Evolutionary conservation across 2,329 filamentous ascomycete species (phyloP).

Genomic region (Fusarium mexicanum): DNA sequence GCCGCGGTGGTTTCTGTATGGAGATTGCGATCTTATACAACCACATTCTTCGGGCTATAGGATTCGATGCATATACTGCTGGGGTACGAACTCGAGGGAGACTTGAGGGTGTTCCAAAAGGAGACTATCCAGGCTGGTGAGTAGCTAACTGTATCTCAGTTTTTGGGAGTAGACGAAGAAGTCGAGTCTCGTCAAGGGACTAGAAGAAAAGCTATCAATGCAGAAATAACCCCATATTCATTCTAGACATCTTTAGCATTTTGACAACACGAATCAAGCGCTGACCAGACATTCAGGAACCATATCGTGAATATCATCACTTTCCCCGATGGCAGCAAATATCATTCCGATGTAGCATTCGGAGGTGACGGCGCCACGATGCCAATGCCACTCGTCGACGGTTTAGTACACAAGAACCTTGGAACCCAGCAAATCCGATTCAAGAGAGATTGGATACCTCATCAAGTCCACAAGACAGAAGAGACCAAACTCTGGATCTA

Average conservation of each 20-base stretch:
- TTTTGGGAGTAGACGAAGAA: background rate
- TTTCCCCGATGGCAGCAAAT: conserved; percentile 58
- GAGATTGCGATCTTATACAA: conserved; percentile 66
- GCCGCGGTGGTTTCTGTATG: conserved; percentile 69
- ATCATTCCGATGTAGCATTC: conserved; percentile 71
- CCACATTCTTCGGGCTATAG: conserved; percentile 59
- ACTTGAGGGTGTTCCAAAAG: conserved; percentile 50
- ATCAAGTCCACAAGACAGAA: conserved; percentile 47
- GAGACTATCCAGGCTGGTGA: conserved; percentile 59
- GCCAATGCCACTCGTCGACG: conserved; percentile 63
- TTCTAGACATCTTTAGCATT: accelerated
- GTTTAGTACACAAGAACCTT: conserved; percentile 56
- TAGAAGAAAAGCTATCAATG: too few species aligned
- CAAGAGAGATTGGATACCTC: conserved; percentile 57
- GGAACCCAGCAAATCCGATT: conserved; percentile 66
- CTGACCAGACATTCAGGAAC: conserved; percentile 40
- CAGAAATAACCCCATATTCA: background rate
- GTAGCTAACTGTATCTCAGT: background rate
- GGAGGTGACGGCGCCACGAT: conserved; percentile 69
- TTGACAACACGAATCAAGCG: accelerated
- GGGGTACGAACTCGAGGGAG: conserved; percentile 61
- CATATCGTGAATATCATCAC: conserved; percentile 72
- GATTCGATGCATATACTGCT: conserved; percentile 63
- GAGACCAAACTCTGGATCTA: conserved; percentile 69
- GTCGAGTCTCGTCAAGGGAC: background rate